Evolutionary conservation across 2,329 filamentous ascomycete genomes (phyloP).

Genomic region (Penicillium sp.): DNA sequence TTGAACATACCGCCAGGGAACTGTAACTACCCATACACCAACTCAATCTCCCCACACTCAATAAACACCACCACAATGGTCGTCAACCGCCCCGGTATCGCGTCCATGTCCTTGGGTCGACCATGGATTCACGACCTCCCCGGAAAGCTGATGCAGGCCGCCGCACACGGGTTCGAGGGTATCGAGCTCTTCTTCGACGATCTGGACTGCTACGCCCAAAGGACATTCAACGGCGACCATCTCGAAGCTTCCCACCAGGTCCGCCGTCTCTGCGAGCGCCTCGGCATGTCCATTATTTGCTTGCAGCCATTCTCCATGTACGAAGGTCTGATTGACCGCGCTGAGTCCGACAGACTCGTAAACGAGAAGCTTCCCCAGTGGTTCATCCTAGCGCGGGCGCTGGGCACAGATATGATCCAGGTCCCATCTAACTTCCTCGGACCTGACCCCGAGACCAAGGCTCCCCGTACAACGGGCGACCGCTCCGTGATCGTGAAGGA

Average conservation of each 20-base stretch:
- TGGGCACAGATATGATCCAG: slow-evolving; percentile 71
- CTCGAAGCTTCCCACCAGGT: slow-evolving; percentile 41
- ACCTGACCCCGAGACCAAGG: slow-evolving; percentile 35
- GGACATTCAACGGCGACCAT: slow-evolving; percentile 24
- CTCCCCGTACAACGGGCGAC: slow-evolving; percentile 38
- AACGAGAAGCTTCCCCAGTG: slow-evolving; percentile 64
- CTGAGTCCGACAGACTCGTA: slow-evolving; percentile 57
- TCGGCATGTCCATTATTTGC: slow-evolving; percentile 45
- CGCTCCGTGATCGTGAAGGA: slow-evolving; percentile 22
- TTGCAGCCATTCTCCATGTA: slow-evolving; percentile 78
- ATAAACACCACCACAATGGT: slow-evolving; percentile 18
- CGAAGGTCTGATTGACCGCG: slow-evolving; percentile 68
- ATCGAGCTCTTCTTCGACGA: slow-evolving; percentile 41
- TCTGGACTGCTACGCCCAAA: slow-evolving; percentile 30
- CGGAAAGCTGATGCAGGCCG: slow-evolving; percentile 68
- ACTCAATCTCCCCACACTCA: background rate
- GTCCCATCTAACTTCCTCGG: slow-evolving; percentile 70
- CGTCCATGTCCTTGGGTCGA: slow-evolving; percentile 74
- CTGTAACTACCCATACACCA: background rate
- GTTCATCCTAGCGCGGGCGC: slow-evolving; percentile 64
- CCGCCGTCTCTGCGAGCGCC: slow-evolving; percentile 45
- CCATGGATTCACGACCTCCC: slow-evolving; percentile 68
- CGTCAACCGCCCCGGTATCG: slow-evolving; percentile 59
- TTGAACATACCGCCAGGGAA: background rate
- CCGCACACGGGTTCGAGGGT: slow-evolving; percentile 39